These are phyloP conservation scores for Abrus precatorius DNA, from an alignment of 306 rosid species.

Conservation along the genomic window DNA sequence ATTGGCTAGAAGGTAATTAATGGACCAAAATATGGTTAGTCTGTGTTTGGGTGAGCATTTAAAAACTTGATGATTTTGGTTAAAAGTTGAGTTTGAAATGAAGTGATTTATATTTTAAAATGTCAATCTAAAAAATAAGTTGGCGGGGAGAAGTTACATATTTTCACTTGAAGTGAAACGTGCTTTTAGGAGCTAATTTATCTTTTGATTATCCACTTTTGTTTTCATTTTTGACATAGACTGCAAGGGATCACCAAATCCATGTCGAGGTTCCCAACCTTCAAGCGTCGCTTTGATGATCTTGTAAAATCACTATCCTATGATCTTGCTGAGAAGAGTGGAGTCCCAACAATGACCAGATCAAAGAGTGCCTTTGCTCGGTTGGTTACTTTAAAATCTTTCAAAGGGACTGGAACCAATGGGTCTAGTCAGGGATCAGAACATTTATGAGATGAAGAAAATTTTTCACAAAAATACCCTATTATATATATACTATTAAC, in stretches of 20 bases:
- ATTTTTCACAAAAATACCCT: slow-evolving; percentile 31
- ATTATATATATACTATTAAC: not conserved
- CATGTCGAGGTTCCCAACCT: slow-evolving; percentile 89
- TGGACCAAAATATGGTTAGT: not conserved
- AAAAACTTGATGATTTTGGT: not conserved
- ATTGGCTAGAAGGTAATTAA: slow-evolving; percentile 83
- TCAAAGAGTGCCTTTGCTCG: slow-evolving; percentile 85
- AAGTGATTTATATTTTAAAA: not conserved
- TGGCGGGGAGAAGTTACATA: not conserved
- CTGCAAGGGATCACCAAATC: slow-evolving; percentile 91
- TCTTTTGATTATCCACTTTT: not conserved
- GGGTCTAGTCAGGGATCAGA: slow-evolving; percentile 64
- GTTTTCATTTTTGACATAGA: slow-evolving; percentile 54
- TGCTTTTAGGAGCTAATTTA: no score
- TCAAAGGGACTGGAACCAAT: slow-evolving; percentile 57
- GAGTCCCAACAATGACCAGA: slow-evolving; percentile 59
- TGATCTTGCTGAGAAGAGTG: slow-evolving; percentile 63
- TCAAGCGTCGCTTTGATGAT: slow-evolving; percentile 75
- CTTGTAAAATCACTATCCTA: slow-evolving; percentile 64
- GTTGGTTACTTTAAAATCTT: slow-evolving; percentile 68
- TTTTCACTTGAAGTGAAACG: no score
- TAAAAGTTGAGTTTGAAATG: not conserved
- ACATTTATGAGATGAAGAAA: slow-evolving; percentile 60
- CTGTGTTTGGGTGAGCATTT: not conserved
- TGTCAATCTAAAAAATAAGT: not conserved